phyloP scores from a whole-genome alignment of 1,139 yeast species.

The Zhuliangozyma parablackwelliae region DNA sequence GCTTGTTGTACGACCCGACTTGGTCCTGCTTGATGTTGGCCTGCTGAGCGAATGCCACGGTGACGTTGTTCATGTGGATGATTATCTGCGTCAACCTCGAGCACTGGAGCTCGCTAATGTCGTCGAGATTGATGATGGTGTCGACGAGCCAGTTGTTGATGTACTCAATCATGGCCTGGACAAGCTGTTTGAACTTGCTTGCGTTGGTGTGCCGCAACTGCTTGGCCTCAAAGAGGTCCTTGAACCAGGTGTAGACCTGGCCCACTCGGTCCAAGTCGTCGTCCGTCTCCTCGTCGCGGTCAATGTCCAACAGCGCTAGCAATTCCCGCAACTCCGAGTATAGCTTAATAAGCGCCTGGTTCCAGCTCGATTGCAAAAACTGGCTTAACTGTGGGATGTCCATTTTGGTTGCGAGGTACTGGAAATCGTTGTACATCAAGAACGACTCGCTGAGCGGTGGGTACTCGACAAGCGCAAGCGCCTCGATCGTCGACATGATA shows the following conservation, averaged over 20 bases:
- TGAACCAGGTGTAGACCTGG: conserved; percentile 23
- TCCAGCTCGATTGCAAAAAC: conserved; percentile 18
- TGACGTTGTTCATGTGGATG: conserved; percentile 15
- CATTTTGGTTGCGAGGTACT: conserved; percentile 16
- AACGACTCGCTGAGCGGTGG: conserved; percentile 31
- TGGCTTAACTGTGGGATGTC: conserved; percentile 13
- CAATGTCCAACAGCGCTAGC: conserved; percentile 15
- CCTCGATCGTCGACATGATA: conserved; percentile 23
- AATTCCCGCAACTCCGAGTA: conserved; percentile 17
- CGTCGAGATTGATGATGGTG: conserved; percentile 23
- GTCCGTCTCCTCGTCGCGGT: conserved; percentile 13
- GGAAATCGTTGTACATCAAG: conserved; percentile 33
- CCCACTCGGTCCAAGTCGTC: conserved; percentile 21
- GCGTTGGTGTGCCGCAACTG: conserved; percentile 25
- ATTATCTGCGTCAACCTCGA: conserved; percentile 26
- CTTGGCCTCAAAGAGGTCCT: conserved; percentile 16
- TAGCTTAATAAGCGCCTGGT: conserved; percentile 18
- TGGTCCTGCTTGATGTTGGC: conserved; percentile 14
- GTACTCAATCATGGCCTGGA: conserved; percentile 26
- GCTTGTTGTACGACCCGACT: conserved; percentile 33
- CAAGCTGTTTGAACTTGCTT: conserved; percentile 22
- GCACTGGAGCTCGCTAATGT: conserved; percentile 37
- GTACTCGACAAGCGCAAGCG: conserved; percentile 30
- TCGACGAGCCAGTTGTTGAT: conserved; percentile 27
- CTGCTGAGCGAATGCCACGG: conserved; percentile 14